A percentile compares a stretch with the other conserved stretches of the same genome.
These are phyloP conservation scores for Cymbidium sinense DNA, from an alignment of 106 monocot genomes.

Conservation along the genomic window DNA sequence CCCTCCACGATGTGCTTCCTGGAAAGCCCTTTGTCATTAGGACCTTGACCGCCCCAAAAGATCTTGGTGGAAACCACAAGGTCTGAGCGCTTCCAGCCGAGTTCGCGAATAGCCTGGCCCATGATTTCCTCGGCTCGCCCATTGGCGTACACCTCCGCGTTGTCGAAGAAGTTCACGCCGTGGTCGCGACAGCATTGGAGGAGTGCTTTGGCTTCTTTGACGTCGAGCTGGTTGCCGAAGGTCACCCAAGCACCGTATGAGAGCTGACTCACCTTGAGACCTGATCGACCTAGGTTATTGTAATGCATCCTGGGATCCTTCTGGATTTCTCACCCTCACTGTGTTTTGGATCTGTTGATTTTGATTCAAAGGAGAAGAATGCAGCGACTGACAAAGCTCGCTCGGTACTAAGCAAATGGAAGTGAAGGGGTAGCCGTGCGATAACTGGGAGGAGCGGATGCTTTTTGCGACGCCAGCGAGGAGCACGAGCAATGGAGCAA, in stretches of 20 bases:
- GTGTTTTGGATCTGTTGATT: too few species aligned
- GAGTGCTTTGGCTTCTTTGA: constrained; percentile 87
- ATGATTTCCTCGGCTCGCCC: constrained; percentile 99
- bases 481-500: too few species aligned
- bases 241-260: constrained; percentile 92
- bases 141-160: constrained; percentile 96
- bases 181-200: constrained; percentile 91
- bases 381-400: too few species aligned
- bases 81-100: constrained; percentile 88
- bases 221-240: constrained; percentile 96
- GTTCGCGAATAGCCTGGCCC: constrained; percentile 94
- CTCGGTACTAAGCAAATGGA: too few species aligned
- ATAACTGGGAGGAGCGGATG: too few species aligned
- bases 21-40: constrained; percentile 93
- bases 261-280: constrained; percentile 80
- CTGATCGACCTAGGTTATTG: constrained; percentile 80
- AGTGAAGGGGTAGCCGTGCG: too few species aligned
- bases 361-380: too few species aligned
- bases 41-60: constrained; percentile 90
- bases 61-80: constrained; percentile 92
- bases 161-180: constrained; percentile 99
- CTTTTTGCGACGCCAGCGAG: too few species aligned
- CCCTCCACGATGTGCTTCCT: constrained; percentile 98
- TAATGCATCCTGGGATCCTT: constrained; percentile 61
- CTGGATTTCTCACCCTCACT: too few species aligned